These are phyloP conservation scores for Cercospora sesami DNA, from an alignment of 2,329 filamentous ascomycete species.

Conservation along the genomic window DNA sequence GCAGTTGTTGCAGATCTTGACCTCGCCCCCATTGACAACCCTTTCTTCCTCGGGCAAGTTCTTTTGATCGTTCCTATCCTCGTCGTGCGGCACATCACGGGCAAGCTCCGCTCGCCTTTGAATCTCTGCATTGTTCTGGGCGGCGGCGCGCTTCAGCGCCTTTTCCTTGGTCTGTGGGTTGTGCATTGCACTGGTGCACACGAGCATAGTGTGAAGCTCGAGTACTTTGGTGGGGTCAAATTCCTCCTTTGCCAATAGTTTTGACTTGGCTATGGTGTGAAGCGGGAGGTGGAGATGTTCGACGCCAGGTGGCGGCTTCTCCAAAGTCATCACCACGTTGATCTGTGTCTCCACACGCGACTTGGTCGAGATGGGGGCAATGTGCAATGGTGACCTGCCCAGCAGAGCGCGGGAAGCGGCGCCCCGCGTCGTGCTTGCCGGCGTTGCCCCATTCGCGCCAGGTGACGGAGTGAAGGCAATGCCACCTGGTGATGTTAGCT, in stretches of 20 bases:
- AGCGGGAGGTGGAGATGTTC: constrained; percentile 82
- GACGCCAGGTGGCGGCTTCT: constrained; percentile 71
- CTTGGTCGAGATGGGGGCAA: constrained; percentile 55
- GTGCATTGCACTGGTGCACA: constrained; percentile 90
- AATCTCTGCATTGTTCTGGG: constrained; percentile 46
- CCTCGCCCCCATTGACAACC: constrained; percentile 85
- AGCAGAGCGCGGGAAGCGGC: constrained; percentile 15
- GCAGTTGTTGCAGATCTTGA: constrained; percentile 88
- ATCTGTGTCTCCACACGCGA: constrained; percentile 97
- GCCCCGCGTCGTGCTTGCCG: constrained; percentile 23
- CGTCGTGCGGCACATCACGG: constrained; percentile 36
- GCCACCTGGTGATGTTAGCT: constrained; percentile 37
- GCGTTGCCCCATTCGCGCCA: constrained; percentile 34
- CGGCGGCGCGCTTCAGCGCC: constrained; percentile 64
- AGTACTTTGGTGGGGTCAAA: constrained; percentile 70
- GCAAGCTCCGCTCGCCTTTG: constrained; percentile 44
- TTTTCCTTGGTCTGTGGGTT: constrained; percentile 65
- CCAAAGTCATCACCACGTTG: constrained; percentile 77
- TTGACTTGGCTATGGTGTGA: constrained; percentile 92
- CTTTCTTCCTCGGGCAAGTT: constrained; percentile 65
- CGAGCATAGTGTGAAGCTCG: constrained; percentile 76
- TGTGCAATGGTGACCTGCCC: constrained; percentile 39
- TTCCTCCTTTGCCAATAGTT: constrained; percentile 76
- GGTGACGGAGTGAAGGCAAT: constrained; percentile 41
- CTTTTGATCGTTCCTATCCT: constrained; percentile 48